Conservation (phyloP, 345 rosid species). For the Trapa bicornis region DNA sequence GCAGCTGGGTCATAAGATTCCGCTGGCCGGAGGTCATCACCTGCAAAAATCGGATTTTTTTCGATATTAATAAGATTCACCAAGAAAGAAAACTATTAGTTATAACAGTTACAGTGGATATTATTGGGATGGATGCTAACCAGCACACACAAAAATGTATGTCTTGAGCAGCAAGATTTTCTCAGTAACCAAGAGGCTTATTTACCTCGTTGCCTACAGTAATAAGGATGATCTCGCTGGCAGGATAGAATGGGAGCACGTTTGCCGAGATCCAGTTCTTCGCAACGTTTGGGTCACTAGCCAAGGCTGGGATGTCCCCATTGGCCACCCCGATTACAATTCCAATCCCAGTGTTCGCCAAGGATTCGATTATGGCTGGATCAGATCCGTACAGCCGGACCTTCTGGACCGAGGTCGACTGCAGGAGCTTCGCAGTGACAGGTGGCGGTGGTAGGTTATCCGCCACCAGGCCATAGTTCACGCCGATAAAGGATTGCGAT, state of each 20-base stretch:
- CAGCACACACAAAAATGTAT: too few relatives aligned
- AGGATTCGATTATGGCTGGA: conserved; percentile 55
- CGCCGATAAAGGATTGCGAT: conserved; percentile 63
- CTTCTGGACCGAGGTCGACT: conserved; percentile 58
- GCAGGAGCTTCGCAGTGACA: conserved; percentile 64
- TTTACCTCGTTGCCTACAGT: conserved; percentile 66
- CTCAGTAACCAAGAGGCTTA: too few relatives aligned
- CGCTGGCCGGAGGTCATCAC: conserved; percentile 28
- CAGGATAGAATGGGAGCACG: conserved; percentile 60
- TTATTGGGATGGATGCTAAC: too few relatives aligned
- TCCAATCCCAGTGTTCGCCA: conserved; percentile 68
- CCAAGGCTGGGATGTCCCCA: conserved; percentile 65
- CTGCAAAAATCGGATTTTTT: background rate
- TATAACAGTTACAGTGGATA: too few relatives aligned
- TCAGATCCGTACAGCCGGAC: conserved; percentile 68
- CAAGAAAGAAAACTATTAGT: too few relatives aligned
- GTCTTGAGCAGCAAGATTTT: too few relatives aligned
- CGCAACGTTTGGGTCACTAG: conserved; percentile 56
- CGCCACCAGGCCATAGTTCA: conserved; percentile 75
- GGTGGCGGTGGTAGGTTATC: conserved; percentile 72
- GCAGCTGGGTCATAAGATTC: conserved; percentile 41
- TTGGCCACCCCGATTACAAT: conserved; percentile 58
- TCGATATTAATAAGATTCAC: too few relatives aligned
- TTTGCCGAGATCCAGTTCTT: conserved; percentile 53
- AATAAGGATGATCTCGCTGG: conserved; percentile 66